Evolutionary conservation across 192 early-diverging fungal species (phyloP), one percentile per base, ranked within the genome.

Genomic region (Linnemannia zychae): DNA sequence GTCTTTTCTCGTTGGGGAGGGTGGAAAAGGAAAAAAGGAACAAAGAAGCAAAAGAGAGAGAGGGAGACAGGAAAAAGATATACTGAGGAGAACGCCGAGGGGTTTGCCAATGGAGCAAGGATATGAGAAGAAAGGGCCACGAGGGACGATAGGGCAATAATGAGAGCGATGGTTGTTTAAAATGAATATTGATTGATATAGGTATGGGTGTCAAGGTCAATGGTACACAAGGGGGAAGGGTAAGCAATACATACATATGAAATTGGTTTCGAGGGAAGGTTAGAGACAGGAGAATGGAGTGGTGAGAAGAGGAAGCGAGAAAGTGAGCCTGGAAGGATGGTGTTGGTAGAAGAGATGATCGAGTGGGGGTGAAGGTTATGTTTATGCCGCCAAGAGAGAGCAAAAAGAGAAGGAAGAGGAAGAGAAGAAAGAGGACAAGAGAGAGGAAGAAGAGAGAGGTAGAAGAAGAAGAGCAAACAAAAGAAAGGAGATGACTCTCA

Each of bases 11-110:
- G 48, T 63, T 63, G 24, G 57, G 57, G 44, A 34, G 71, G 67
- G n/a, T 49, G 33, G 66, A 67, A 80, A 75, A 20, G 74, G 52
- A 81, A 40, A 81, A 75, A 81, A 71, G 79, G 68, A 71, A 75
- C 67, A 81, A 81, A 57, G 74, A 63, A 47, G 22, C n/a, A 71
- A 72, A 18, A 67, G 17, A 17, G 20, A 2, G 12, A 44, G 33
- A 20, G 33, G 67, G 15, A 69, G 57, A 24, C 24, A 13, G 57
- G 57, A 63, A 31, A 57, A 63, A 63, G 57, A 63, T 63, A 63
- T 31, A 63, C 7, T 6, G 22, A 57, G 31, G 57, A 0, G 53
- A 60, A 60, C n/a, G 53, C 53, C 53, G 24, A 60, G n/a, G 53
- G 7, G 52, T 24, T 44, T 20, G 50, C 18, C 4, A 60, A 60